These are phyloP conservation scores for Microdochium nivale DNA, from an alignment of 2,329 filamentous ascomycete species.

Conservation along the genomic window DNA sequence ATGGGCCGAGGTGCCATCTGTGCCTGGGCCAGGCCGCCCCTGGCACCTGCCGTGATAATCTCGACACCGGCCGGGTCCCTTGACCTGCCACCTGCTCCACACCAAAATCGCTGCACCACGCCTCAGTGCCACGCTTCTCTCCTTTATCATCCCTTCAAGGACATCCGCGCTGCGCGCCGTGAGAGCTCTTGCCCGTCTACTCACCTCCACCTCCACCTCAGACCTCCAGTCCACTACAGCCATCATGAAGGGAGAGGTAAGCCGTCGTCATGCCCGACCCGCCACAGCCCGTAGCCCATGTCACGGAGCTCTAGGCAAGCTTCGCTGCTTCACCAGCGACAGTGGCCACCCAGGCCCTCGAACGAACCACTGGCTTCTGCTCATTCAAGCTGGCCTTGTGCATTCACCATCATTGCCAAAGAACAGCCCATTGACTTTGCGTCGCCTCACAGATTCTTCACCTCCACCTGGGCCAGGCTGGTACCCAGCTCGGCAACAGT, in stretches of 20 bases:
- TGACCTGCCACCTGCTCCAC: neutral
- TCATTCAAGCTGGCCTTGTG: neutral
- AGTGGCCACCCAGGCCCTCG: neutral
- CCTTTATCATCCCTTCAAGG: neutral
- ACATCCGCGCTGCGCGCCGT: neutral
- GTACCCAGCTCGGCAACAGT: conserved; percentile 66
- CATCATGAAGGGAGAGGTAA: conserved; percentile 1
- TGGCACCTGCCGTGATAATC: neutral
- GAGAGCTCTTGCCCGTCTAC: neutral
- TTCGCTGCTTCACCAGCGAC: neutral
- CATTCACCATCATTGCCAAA: neutral
- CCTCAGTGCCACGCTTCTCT: neutral
- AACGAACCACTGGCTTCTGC: neutral
- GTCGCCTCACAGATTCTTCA: conserved; percentile 43
- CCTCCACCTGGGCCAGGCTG: conserved; percentile 60
- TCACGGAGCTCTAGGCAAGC: neutral
- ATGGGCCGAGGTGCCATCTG: no score
- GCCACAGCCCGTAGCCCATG: no score
- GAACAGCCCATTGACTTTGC: neutral
- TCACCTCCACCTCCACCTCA: neutral
- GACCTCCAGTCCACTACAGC: neutral
- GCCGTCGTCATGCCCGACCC: no score
- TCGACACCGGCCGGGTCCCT: neutral
- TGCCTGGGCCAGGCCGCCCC: neutral
- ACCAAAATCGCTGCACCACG: neutral